Conservation (phyloP, 78 protist genomes). For the Dictyostelium purpureum region DNA sequence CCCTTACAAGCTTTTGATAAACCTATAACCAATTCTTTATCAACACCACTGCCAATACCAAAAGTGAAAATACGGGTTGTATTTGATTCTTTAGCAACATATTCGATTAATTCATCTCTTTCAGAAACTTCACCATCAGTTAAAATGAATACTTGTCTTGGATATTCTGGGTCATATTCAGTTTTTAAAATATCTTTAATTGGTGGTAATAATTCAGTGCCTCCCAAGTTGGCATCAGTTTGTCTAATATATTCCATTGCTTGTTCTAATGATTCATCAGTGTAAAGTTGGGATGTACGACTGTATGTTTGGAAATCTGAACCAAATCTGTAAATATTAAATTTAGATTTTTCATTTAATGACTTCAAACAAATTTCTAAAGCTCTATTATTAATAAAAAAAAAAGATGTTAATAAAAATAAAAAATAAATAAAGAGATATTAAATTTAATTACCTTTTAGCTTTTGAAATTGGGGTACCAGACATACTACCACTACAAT, state of each 20-base stretch:
- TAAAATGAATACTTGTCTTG: slow-evolving; percentile 77
- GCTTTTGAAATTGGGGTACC: slow-evolving; percentile 47
- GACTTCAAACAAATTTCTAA: slow-evolving; percentile 45
- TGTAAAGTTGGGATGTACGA: neutral
- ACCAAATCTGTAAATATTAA: slow-evolving; percentile 74
- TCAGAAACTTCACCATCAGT: slow-evolving; percentile 75
- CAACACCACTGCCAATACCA: slow-evolving; percentile 79
- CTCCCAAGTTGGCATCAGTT: slow-evolving; percentile 73
- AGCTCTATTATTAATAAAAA: neutral
- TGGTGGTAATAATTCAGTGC: slow-evolving; percentile 55
- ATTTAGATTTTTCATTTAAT: slow-evolving; percentile 54
- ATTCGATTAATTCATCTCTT: slow-evolving; percentile 47
- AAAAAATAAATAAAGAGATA: neutral
- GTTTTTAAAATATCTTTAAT: slow-evolving; percentile 19
- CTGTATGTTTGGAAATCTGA: neutral
- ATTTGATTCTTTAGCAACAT: slow-evolving; percentile 51
- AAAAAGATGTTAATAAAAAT: neutral
- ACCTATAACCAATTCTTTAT: slow-evolving; percentile 43
- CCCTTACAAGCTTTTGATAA: slow-evolving; percentile 68
- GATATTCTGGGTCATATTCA: slow-evolving; percentile 15
- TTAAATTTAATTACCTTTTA: neutral
- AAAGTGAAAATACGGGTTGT: slow-evolving; percentile 66
- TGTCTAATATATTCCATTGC: neutral
- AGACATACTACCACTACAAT: slow-evolving; percentile 72
- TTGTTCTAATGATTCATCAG: slow-evolving; percentile 28